phyloP scores from a whole-genome alignment of 495 filamentous ascomycete species.

The Tuber brumale region DNA sequence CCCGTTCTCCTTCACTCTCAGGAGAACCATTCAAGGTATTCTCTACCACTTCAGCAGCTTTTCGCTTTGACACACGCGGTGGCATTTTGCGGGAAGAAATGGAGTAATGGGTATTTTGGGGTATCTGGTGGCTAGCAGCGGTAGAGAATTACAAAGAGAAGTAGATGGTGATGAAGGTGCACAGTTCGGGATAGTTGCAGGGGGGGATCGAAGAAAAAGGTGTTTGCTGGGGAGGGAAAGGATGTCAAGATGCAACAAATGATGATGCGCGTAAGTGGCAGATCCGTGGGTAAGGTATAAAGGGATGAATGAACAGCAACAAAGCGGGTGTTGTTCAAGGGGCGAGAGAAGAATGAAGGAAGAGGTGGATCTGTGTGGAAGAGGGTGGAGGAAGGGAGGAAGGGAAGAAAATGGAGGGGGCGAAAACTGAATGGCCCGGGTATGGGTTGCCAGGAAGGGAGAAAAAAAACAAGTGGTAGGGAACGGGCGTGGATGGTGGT shows the following conservation, averaged over 20 bases:
- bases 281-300: constrained; percentile 25
- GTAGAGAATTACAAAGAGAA: constrained; percentile 8
- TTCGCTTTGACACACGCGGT: constrained; percentile 37
- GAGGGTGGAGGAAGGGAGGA: constrained; percentile 12
- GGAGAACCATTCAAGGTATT: constrained; percentile 2
- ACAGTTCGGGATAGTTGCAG: constrained; percentile 15
- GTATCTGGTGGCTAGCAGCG: constrained; percentile 7
- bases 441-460: constrained; percentile 11
- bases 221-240: constrained; percentile 28
- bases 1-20: constrained; percentile 28
- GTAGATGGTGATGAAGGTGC: constrained; percentile 4
- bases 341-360: constrained; percentile 12
- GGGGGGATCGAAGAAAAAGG: neutral
- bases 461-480: constrained; percentile 20
- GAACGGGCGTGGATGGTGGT: constrained; percentile 13
- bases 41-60: constrained; percentile 36
- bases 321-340: constrained; percentile 9
- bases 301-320: constrained; percentile 15
- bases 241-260: constrained; percentile 9
- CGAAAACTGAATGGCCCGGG: constrained; percentile 24
- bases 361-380: constrained; percentile 15
- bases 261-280: constrained; percentile 18
- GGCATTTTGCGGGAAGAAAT: constrained; percentile 23
- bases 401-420: constrained; percentile 27
- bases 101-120: neutral